These are phyloP conservation scores for Cryptococcus sp. DNA, from an alignment of 1,284 basidiomycete genomes.

Conservation along the genomic window DNA sequence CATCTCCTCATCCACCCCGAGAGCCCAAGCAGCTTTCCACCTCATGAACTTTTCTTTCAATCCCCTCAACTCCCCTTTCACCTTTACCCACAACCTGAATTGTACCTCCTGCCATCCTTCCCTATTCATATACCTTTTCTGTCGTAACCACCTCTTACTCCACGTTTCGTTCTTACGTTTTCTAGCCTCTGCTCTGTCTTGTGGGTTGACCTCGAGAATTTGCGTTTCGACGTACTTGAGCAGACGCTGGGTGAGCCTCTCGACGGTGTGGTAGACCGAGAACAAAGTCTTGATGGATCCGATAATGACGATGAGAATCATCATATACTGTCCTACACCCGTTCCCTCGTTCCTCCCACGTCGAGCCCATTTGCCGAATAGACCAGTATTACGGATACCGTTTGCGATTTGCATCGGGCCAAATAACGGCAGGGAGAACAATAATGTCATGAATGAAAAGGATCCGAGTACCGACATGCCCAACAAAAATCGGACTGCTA, in stretches of 20 bases:
- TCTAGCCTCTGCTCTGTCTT: slow-evolving; percentile 14
- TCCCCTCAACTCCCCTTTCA: slow-evolving; percentile 3
- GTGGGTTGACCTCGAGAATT: slow-evolving; percentile 39
- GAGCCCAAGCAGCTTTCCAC: background rate
- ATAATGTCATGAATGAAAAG: slow-evolving; percentile 38
- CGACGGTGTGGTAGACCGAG: slow-evolving; percentile 27
- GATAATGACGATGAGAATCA: slow-evolving; percentile 34
- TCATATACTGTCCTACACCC: slow-evolving; percentile 21
- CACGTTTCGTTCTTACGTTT: slow-evolving; percentile 11
- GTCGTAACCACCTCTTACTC: slow-evolving; percentile 16
- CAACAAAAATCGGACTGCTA: slow-evolving; percentile 35
- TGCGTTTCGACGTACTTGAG: slow-evolving; percentile 40
- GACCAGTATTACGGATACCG: slow-evolving; percentile 32
- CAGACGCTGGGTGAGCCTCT: slow-evolving; percentile 17
- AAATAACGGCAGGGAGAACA: slow-evolving; percentile 37
- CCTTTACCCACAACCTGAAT: slow-evolving; percentile 12
- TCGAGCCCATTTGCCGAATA: slow-evolving; percentile 24
- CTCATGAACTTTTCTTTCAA: background rate
- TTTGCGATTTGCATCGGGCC: slow-evolving; percentile 42
- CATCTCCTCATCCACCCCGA: background rate
- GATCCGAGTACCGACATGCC: slow-evolving; percentile 44
- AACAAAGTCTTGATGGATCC: slow-evolving; percentile 34
- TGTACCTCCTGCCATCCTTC: slow-evolving; percentile 24
- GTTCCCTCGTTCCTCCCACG: slow-evolving; percentile 5
- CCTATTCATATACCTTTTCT: slow-evolving; percentile 14